phyloP scores from a whole-genome alignment of 495 filamentous ascomycete species.

The Aspergillus sparsus region DNA sequence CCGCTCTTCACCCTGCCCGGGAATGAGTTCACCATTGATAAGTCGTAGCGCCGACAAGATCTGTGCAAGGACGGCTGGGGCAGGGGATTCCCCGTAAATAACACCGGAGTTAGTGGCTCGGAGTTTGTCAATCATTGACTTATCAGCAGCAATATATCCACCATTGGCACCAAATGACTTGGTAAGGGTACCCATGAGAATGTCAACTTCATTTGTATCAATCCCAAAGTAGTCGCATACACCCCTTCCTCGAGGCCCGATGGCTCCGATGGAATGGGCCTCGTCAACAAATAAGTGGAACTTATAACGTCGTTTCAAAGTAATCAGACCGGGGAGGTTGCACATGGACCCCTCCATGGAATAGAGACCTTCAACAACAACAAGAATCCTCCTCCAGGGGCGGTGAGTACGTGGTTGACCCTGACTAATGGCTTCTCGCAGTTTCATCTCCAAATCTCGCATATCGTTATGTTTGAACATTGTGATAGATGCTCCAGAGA shows the following conservation, averaged over 20 bases:
- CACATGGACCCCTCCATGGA: constrained; percentile 99
- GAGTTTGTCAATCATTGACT: constrained; percentile 88
- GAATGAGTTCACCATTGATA: constrained; percentile 82
- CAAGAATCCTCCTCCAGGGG: constrained; percentile 97
- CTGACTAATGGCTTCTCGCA: constrained; percentile 91
- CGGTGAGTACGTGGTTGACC: constrained; percentile 95
- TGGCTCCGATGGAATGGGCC: constrained; percentile 92
- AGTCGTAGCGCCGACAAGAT: constrained; percentile 82
- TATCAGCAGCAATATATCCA: constrained; percentile 90
- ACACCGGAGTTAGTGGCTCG: constrained; percentile 81
- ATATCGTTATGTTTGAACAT: constrained; percentile 99
- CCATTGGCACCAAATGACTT: constrained; percentile 99
- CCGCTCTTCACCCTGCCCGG: constrained; percentile 93
- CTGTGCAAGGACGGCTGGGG: constrained; percentile 84
- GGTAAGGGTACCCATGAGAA: constrained; percentile 97
- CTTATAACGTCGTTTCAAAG: constrained; percentile 91
- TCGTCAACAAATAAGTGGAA: constrained; percentile 95
- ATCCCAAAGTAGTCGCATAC: constrained; percentile 97
- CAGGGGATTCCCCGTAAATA: constrained; percentile 83
- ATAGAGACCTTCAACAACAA: constrained; percentile 95
- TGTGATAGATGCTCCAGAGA: constrained; percentile 89
- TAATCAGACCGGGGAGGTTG: constrained; percentile 83
- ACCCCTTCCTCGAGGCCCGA: constrained; percentile 83
- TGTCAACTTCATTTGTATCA: constrained; percentile 83
- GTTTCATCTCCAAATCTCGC: constrained; percentile 74